Evolutionary conservation across 345 rosid species (phyloP), one percentile per base, ranked within the genome.

Genomic region (Mercurialis annua): DNA sequence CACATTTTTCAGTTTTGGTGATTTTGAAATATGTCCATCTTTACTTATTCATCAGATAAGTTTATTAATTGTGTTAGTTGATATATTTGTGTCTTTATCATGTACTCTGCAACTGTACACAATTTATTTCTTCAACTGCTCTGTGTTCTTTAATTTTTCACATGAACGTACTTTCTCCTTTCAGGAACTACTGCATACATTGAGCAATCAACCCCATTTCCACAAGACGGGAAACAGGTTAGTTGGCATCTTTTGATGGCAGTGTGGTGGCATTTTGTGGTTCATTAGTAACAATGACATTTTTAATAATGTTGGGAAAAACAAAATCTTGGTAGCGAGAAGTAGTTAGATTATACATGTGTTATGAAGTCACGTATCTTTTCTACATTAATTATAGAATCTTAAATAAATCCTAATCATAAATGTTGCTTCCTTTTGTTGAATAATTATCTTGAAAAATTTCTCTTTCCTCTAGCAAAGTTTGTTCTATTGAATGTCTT

Each of bases 201-300:
- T 69, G 89, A 85, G 71, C 92, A 90, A 73, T 85, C 90, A 5
- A 71, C 15, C 67, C 96, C 96, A 23, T 89, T 33, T 81, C 96
- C 96, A 16, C 72, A 85, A 82, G 96, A 90, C 65, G 92, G 96
- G 73, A 90, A 85, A 76, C 92, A 80, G 90, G 92, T 87, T 18
- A 48, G 71, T 75, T 66, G 42, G n/a, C 44, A 29, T 31, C 51
- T 52, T 34, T 52, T 34, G 12, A 46, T 29, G 40, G 27, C 44
- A n/a, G 42, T 21, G 24, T 16, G 29, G n/a, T 56, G 42, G 20
- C 23, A 4, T 51, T 23, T 48, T 33, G 29, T 36, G 29, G 16
- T 36, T 20, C 24, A 10, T 12, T 8, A 56, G 33, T 56, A 59
- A 42, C 15, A 59, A 21, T 3, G 3, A 24, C 62, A 34, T 7